Evolutionary conservation across 1,284 basidiomycete species (phyloP).

Genomic region (Abortiporus biennis): DNA sequence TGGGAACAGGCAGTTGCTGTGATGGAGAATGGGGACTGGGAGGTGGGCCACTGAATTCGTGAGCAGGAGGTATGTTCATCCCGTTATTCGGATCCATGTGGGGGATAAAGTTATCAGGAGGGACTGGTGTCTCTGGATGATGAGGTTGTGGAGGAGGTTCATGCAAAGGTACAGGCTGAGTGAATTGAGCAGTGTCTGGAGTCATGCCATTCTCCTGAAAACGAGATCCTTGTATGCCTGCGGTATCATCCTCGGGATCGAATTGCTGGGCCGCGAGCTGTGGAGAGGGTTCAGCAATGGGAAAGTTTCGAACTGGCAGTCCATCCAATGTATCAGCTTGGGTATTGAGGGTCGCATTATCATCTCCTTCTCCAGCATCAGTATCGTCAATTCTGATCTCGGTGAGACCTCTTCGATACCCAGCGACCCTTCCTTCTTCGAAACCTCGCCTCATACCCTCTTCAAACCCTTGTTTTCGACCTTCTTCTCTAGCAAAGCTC

Average conservation of each 20-base stretch:
- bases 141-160: conserved; percentile 16
- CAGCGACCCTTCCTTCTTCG: conserved; percentile 18
- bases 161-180: conserved; percentile 14
- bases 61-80: conserved; percentile 22
- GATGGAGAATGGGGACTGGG: conserved; percentile 10
- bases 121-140: conserved; percentile 14
- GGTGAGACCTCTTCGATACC: conserved; percentile 4
- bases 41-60: conserved; percentile 16
- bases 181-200: conserved; percentile 14
- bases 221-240: conserved; percentile 20
- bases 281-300: conserved; percentile 3
- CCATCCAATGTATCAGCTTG: conserved; percentile 13
- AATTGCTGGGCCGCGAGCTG: no score
- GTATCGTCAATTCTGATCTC: background rate
- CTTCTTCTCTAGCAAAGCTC: conserved; percentile 27
- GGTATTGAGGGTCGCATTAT: conserved; percentile 4
- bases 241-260: conserved; percentile 5
- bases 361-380: conserved; percentile 4
- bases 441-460: conserved; percentile 26
- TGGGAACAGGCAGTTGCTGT: conserved; percentile 8
- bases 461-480: conserved; percentile 24
- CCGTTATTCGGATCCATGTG: conserved; percentile 13
- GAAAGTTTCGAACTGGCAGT: conserved; percentile 16
- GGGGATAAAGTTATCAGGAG: conserved; percentile 24
- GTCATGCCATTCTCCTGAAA: conserved; percentile 22